These are phyloP conservation scores for Citrus mangshanensis DNA, from an alignment of 345 rosid species.

Conservation along the genomic window DNA sequence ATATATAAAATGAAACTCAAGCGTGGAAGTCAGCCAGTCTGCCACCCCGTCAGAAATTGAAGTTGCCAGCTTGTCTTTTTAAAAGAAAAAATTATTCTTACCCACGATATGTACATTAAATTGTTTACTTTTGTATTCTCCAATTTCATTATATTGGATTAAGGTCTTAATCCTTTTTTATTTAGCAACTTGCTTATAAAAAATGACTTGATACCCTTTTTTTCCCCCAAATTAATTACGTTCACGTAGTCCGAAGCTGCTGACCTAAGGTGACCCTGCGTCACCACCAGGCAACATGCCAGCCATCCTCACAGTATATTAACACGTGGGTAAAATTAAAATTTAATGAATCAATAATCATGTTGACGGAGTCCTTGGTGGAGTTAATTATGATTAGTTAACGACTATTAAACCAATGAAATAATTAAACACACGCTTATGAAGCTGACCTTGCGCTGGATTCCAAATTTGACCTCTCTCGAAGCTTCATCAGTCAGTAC, in stretches of 20 bases:
- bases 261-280: background rate
- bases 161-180: no score
- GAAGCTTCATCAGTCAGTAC: background rate
- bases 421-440: background rate
- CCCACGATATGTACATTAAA: no score
- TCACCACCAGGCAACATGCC: background rate
- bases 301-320: background rate
- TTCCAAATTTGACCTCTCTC: background rate
- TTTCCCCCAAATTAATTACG: no score
- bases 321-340: background rate
- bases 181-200: no score
- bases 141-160: no score
- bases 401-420: background rate
- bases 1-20: background rate
- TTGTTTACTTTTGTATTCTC: no score
- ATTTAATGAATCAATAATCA: background rate
- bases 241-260: no score
- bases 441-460: background rate
- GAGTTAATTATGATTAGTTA: background rate
- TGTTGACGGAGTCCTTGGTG: background rate
- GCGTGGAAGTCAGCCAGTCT: background rate
- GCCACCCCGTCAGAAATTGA: background rate
- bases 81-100: no score
- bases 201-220: no score
- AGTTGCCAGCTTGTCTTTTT: background rate